A percentile compares a stretch with the other conserved stretches of the same genome.
Conservation (phyloP, 441 rosid species). For the Viola pubescens region DNA sequence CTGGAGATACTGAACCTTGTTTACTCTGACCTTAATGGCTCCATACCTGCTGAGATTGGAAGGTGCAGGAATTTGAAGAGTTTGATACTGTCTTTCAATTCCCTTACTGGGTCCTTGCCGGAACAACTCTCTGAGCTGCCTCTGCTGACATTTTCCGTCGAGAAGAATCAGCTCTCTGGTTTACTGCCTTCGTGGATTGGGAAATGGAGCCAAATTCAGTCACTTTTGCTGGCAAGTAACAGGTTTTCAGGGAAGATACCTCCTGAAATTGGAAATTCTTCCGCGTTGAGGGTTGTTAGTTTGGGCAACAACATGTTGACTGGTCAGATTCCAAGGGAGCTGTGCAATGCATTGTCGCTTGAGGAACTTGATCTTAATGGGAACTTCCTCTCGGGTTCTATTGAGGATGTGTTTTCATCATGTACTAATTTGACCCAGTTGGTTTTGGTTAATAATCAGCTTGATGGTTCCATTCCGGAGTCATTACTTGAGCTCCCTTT, state of each 20-base stretch:
- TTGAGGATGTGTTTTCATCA: conserved; percentile 48
- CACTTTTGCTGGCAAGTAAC: conserved; percentile 58
- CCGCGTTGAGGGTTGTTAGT: conserved; percentile 41
- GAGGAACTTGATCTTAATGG: conserved; percentile 51
- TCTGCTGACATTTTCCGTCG: conserved; percentile 57
- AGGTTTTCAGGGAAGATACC: conserved; percentile 52
- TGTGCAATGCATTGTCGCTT: conserved; percentile 56
- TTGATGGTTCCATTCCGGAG: conserved; percentile 58
- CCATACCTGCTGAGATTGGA: conserved; percentile 73
- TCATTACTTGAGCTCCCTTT: conserved; percentile 66
- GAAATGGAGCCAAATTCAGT: conserved; percentile 50
- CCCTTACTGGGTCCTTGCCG: conserved; percentile 60
- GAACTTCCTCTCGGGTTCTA: conserved; percentile 48
- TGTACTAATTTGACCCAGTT: conserved; percentile 63
- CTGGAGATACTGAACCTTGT: conserved; percentile 49
- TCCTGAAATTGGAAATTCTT: conserved; percentile 53
- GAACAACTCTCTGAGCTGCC: conserved; percentile 57
- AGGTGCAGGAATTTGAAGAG: conserved; percentile 51
- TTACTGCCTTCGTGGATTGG: conserved; percentile 72
- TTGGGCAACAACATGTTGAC: conserved; percentile 52
- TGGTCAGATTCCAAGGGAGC: conserved; percentile 59
- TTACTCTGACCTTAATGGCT: conserved; percentile 54
- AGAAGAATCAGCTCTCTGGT: conserved; percentile 72
- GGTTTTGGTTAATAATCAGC: conserved; percentile 43
- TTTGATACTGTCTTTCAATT: conserved; percentile 63